A percentile compares a stretch with the other conserved stretches of the same genome.
Conservation (phyloP, 495 filamentous ascomycete species). For the Talaromyces adpressus region DNA sequence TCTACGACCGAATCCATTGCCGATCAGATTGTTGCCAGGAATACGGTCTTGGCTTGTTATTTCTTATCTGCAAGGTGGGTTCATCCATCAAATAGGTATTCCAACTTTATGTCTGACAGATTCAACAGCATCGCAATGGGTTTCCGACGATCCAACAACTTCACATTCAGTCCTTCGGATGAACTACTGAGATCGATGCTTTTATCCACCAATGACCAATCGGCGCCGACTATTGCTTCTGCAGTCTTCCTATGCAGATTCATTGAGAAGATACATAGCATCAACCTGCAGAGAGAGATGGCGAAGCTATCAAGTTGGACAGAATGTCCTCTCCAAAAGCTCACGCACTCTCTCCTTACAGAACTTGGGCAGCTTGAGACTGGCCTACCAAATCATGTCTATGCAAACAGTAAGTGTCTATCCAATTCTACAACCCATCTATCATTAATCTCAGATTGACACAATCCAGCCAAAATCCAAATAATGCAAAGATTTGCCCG, state of each 20-base stretch:
- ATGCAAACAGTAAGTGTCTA: neutral
- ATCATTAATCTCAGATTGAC: neutral
- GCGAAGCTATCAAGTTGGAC: neutral
- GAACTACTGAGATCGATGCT: neutral
- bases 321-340: neutral
- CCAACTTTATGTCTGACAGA: neutral
- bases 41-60: neutral
- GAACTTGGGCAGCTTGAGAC: neutral
- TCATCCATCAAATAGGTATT: neutral
- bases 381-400: neutral
- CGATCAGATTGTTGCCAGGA: neutral
- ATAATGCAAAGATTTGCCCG: neutral
- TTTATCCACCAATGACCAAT: neutral
- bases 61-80: neutral
- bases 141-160: conserved; percentile 2
- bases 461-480: conserved; percentile 1
- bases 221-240: neutral
- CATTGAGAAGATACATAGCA: neutral
- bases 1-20: neutral
- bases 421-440: too few species aligned
- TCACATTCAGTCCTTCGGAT: neutral
- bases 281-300: neutral
- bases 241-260: neutral
- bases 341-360: neutral
- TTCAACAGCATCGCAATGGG: conserved; percentile 5